Base-by-base conservation (phyloP, 208 protist genomes). In the Wallacemonas sp. region DNA sequence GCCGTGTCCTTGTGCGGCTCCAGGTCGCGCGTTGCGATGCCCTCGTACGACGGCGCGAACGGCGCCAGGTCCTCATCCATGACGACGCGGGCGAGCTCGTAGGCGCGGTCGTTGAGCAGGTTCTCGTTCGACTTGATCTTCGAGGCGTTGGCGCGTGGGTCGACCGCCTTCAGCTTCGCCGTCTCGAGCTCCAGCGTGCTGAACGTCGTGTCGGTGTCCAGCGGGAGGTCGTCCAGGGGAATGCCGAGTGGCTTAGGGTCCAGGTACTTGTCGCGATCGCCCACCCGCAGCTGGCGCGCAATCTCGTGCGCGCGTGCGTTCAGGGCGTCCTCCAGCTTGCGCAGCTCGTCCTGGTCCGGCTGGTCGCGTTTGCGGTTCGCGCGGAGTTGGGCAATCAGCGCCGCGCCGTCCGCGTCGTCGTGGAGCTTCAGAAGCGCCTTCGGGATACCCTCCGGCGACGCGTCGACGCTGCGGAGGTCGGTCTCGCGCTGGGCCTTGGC, bases 101-200 rank as follows among this genome's bases (percentile, higher is more conserved):
- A 76, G 12, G 77, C 84, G 23, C 86, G 89, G 28, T 91, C 82
- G 57, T 92, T 93, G 44, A 76, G 63, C 48, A 78, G 23, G 25
- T 70, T 71, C 65, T 81, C 76, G 25, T 79, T 78, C 16, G 44
- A 70, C 16, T 62, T 70, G 22, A 92, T 82, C 39, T 68, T 69
- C 26, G 50, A 20, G 25, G 70, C 80, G 55, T 82, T 77, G 44
- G 46, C 65, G 2, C 66, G 70, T 29, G 74, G 74, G 26, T 84
- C 65, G 14, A 29, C 72, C 33, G 67, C 57, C 69, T 82, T 87
- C 31, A 87, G 54, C 49, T 49, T 78, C 2, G 74, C 75, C 23
- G 80, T 74, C 67, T 91, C 74, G 54, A 87, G 76, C 76, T 93
- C 87, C 54, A 84, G 44, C 0, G 72, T 52, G 62, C 80, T 70